Percentiles rank a stretch among this genome's conserved stretches.
phyloP scores from a whole-genome alignment of 2,329 filamentous ascomycete genomes.

The Tetracladium maxilliforme region DNA sequence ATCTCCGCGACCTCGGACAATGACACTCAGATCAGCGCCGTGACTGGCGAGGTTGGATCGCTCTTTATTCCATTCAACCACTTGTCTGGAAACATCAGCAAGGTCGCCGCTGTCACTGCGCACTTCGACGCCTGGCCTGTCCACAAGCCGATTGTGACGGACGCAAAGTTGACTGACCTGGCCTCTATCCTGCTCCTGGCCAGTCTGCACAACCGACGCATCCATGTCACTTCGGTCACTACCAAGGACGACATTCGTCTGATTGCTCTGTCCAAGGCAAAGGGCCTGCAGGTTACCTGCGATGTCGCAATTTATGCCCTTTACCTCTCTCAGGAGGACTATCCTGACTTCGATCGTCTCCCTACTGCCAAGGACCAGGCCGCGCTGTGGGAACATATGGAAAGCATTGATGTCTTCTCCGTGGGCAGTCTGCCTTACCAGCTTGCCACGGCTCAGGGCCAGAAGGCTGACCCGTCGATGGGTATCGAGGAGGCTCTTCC shows the following conservation, averaged over 20 bases:
- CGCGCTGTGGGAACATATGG: constrained; percentile 60
- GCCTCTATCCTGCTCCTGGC: constrained; percentile 69
- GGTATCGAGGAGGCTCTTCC: constrained; percentile 64
- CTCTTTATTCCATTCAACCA: constrained; percentile 72
- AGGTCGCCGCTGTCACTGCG: constrained; percentile 63
- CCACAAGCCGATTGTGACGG: constrained; percentile 68
- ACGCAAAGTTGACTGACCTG: constrained; percentile 66
- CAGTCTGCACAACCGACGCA: constrained; percentile 62
- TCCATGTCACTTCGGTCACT: constrained; percentile 71
- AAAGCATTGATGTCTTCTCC: constrained; percentile 65
- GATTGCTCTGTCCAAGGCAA: constrained; percentile 65
- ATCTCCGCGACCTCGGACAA: constrained; percentile 61
- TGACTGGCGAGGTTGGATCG: constrained; percentile 61
- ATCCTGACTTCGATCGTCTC: constrained; percentile 49
- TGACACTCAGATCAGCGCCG: constrained; percentile 57
- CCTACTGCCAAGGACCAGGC: constrained; percentile 55
- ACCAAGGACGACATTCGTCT: constrained; percentile 66
- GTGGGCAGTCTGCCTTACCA: constrained; percentile 69
- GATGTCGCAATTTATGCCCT: constrained; percentile 71
- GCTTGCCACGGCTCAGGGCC: constrained; percentile 41
- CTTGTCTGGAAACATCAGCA: constrained; percentile 69
- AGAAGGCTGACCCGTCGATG: constrained; percentile 39
- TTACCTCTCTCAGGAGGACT: constrained; percentile 59
- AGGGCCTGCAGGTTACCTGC: constrained; percentile 70
- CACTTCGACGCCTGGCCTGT: constrained; percentile 68